Conservation (phyloP, 495 filamentous ascomycete genomes). For the Xylaria palmicola region DNA sequence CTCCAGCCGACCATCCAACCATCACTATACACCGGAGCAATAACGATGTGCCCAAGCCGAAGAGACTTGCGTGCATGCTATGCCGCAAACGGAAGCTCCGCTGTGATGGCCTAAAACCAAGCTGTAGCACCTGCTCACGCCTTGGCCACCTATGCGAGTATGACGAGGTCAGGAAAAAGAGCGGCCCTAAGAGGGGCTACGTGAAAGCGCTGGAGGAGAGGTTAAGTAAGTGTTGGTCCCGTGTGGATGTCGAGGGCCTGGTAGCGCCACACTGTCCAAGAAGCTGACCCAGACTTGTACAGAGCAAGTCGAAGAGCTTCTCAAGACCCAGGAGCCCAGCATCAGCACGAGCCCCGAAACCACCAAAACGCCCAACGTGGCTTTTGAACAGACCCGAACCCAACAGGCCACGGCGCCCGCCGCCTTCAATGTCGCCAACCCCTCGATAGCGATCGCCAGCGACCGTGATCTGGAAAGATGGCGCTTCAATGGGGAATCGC, state of each 20-base stretch:
- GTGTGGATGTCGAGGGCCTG: slow-evolving; percentile 15
- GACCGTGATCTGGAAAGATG: slow-evolving; percentile 51
- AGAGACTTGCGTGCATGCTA: slow-evolving; percentile 95
- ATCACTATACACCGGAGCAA: slow-evolving; percentile 34
- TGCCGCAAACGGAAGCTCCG: slow-evolving; percentile 91
- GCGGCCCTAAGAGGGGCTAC: slow-evolving; percentile 95
- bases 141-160: slow-evolving; percentile 91
- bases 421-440: slow-evolving; percentile 46
- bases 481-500: slow-evolving; percentile 52
- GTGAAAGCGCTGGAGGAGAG: slow-evolving; percentile 96
- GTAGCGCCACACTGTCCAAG: neutral
- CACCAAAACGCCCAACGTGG: slow-evolving; percentile 31
- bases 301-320: slow-evolving; percentile 93
- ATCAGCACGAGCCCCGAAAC: slow-evolving; percentile 31
- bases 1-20: slow-evolving; percentile 19
- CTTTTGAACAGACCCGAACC: slow-evolving; percentile 33
- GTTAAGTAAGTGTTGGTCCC: slow-evolving; percentile 61
- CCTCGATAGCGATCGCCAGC: slow-evolving; percentile 43
- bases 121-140: slow-evolving; percentile 88
- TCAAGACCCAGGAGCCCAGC: slow-evolving; percentile 68
- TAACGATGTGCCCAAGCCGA: slow-evolving; percentile 71
- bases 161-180: slow-evolving; percentile 95
- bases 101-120: slow-evolving; percentile 75
- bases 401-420: slow-evolving; percentile 36
- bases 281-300: slow-evolving; percentile 18